Evolutionary conservation across 73 alveolate genomes (phyloP).

Genomic region (Paramecium octaurelia): DNA sequence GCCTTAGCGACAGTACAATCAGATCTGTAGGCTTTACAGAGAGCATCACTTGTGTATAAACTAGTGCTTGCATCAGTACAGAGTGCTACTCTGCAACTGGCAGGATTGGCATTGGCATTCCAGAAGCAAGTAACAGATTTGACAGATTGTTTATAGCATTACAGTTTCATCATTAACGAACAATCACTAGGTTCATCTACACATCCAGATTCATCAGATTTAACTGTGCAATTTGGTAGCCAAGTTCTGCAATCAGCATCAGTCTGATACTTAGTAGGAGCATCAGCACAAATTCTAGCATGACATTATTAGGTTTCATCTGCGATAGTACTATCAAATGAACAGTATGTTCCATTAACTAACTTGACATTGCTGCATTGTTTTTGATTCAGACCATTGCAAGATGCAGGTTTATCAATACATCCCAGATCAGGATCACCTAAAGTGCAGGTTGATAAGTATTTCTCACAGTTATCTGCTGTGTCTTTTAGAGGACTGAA

Average conservation of each 20-base stretch:
- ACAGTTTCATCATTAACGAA: not conserved
- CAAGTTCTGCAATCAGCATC: conserved; percentile 25
- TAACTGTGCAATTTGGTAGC: not conserved
- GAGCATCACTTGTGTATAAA: not conserved
- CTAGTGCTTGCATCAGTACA: not conserved
- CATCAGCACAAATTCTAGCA: conserved; percentile 1
- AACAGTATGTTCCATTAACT: not conserved
- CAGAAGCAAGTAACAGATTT: not conserved
- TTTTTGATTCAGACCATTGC: not conserved
- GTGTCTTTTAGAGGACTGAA: not conserved
- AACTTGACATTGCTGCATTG: not conserved
- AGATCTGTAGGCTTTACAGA: not conserved
- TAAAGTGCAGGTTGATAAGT: not conserved
- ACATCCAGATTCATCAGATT: not conserved
- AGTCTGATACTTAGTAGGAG: not conserved
- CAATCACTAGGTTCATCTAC: not conserved
- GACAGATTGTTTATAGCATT: not conserved
- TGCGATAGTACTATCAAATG: not conserved
- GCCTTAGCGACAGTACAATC: conserved; percentile 9
- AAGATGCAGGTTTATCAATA: not conserved
- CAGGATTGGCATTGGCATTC: not conserved
- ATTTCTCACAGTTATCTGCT: not conserved
- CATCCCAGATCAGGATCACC: not conserved
- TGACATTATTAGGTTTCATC: not conserved
- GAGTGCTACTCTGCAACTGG: not conserved